Evolutionary conservation across 768 basidiomycete genomes (phyloP).

Genomic region (Gloeopeniophorella convolvens): DNA sequence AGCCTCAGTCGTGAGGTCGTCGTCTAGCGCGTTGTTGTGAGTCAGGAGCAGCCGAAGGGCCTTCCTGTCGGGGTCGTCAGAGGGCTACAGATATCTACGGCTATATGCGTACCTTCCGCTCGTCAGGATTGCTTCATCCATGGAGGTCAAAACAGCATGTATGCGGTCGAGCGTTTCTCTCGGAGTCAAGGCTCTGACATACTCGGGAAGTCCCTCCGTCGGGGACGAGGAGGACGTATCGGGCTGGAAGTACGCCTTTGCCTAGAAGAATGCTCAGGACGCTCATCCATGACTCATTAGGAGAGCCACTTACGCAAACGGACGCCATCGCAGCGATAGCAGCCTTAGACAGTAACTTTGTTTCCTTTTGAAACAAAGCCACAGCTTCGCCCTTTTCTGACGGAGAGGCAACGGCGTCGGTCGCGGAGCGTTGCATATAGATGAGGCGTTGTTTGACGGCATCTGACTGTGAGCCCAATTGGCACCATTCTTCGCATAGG

Average conservation of each 20-base stretch:
- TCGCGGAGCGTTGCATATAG: conserved; percentile 62
- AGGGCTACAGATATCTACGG: background rate
- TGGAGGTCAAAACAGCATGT: conserved; percentile 60
- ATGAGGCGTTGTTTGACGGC: conserved; percentile 61
- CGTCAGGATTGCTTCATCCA: conserved; percentile 41
- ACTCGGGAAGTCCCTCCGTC: conserved; percentile 50
- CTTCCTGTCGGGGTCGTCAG: conserved; percentile 44
- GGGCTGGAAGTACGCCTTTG: conserved; percentile 69
- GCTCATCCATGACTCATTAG: background rate
- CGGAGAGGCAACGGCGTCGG: conserved; percentile 47
- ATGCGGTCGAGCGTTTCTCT: conserved; percentile 55
- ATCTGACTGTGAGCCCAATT: conserved; percentile 71
- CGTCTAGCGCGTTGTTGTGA: conserved; percentile 44
- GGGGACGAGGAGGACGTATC: conserved; percentile 57
- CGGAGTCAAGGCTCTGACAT: conserved; percentile 48
- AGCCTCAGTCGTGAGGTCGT: conserved; percentile 54
- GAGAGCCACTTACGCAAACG: conserved; percentile 61
- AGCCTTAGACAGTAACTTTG: conserved; percentile 65
- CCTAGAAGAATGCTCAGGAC: conserved; percentile 36
- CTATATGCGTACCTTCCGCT: conserved; percentile 56
- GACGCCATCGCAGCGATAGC: conserved; percentile 85
- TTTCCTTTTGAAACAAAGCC: conserved; percentile 43
- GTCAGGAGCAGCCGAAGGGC: conserved; percentile 64
- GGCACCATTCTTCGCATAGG: conserved; percentile 92
- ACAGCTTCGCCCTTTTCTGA: conserved; percentile 39